A percentile compares a stretch with the other conserved stretches of the same genome.
Evolutionary conservation across 768 basidiomycete species (phyloP).

Genomic region (Botryobasidium botryosum): DNA sequence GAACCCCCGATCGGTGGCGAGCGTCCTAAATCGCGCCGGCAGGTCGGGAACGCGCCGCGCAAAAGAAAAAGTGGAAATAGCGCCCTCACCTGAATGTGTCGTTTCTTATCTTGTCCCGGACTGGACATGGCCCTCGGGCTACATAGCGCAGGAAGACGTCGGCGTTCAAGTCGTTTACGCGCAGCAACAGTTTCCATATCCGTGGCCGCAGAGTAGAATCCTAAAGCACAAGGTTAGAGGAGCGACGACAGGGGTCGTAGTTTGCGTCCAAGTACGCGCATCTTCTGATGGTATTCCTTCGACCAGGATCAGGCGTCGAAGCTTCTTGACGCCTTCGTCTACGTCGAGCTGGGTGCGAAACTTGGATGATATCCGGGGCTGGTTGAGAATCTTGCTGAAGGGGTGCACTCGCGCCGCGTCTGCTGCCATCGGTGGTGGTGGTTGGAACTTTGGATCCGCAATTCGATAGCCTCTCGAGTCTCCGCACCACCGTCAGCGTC

Average conservation of each 20-base stretch:
- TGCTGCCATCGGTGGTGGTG: neutral
- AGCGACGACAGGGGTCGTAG: neutral
- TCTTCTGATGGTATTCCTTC: slow-evolving; percentile 72
- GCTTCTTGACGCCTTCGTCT: slow-evolving; percentile 71
- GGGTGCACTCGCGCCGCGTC: slow-evolving; percentile 51
- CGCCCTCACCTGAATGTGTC: slow-evolving; percentile 73
- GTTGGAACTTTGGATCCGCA: too few species aligned
- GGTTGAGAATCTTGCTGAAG: slow-evolving; percentile 65
- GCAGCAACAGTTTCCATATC: slow-evolving; percentile 88
- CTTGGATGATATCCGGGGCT: slow-evolving; percentile 47
- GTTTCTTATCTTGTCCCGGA: slow-evolving; percentile 84
- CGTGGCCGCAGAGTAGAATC: slow-evolving; percentile 73
- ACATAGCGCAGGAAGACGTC: slow-evolving; percentile 65
- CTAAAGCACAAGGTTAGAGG: slow-evolving; percentile 22
- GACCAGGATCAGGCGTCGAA: slow-evolving; percentile 73
- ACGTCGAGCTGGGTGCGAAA: slow-evolving; percentile 45
- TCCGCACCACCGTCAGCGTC: neutral
- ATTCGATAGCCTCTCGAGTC: neutral
- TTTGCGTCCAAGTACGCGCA: too few species aligned
- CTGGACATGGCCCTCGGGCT: slow-evolving; percentile 67
- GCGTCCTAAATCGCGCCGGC: slow-evolving; percentile 35
- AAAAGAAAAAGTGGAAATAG: neutral
- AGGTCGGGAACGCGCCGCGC: neutral
- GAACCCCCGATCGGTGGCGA: slow-evolving; percentile 95
- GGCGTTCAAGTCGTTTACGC: slow-evolving; percentile 61